These are phyloP conservation scores for Priceomyces medius DNA, from an alignment of 805 yeast species.

Conservation along the genomic window DNA sequence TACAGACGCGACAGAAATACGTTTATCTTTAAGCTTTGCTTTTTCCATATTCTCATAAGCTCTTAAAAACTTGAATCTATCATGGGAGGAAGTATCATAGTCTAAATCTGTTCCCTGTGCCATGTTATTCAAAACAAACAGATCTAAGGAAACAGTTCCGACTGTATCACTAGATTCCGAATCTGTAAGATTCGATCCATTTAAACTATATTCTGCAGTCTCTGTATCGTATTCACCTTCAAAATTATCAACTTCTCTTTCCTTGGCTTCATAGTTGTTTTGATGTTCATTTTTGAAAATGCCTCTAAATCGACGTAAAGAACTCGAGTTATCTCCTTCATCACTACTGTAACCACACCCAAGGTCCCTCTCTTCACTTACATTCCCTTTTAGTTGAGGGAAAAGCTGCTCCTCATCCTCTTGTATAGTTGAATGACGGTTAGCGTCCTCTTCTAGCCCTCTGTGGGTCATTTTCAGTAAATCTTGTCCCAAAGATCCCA, in stretches of 20 bases:
- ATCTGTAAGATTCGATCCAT: neutral
- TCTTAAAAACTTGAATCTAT: constrained; percentile 27
- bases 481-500: neutral
- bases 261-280: too few relatives aligned
- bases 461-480: neutral
- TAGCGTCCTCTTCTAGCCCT: neutral
- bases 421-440: neutral
- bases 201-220: neutral
- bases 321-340: constrained; percentile 6
- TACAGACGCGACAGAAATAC: constrained; percentile 9
- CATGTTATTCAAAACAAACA: constrained; percentile 25
- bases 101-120: constrained; percentile 8
- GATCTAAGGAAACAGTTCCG: constrained; percentile 17
- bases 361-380: neutral
- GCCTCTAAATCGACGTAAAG: constrained; percentile 9
- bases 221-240: too few relatives aligned
- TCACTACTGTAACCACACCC: neutral
- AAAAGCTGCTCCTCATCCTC: neutral
- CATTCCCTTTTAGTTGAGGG: neutral
- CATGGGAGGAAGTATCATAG: constrained; percentile 12
- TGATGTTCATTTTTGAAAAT: constrained; percentile 9
- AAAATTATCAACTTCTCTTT: too few relatives aligned
- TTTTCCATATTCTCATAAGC: constrained; percentile 21
- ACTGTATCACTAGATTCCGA: neutral
- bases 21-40: constrained; percentile 6